A percentile compares a stretch with the other conserved stretches of the same genome.
Evolutionary conservation across 2,329 filamentous ascomycete genomes (phyloP).

Genomic region (Acrocalymma vagum): DNA sequence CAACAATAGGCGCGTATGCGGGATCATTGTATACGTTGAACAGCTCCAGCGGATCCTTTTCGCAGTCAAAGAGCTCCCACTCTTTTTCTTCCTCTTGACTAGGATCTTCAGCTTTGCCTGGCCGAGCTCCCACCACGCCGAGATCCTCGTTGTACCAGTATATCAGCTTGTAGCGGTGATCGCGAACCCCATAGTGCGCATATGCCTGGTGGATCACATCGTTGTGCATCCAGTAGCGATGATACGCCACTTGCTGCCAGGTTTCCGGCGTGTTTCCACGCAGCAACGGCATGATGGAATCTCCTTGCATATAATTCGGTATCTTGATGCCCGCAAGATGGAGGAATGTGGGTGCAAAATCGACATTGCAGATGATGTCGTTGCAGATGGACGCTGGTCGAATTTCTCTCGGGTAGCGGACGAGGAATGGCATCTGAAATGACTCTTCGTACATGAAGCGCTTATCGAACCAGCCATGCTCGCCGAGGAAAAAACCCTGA

Average conservation of each 20-base stretch:
- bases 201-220: conserved; percentile 60
- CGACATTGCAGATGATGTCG: conserved; percentile 63
- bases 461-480: conserved; percentile 68
- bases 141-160: conserved; percentile 65
- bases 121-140: conserved; percentile 54
- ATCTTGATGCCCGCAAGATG: conserved; percentile 53
- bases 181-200: conserved; percentile 62
- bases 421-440: conserved; percentile 65
- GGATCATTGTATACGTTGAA: conserved; percentile 52
- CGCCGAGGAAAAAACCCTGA: conserved; percentile 65
- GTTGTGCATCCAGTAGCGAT: conserved; percentile 66
- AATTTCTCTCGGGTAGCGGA: conserved; percentile 57
- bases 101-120: conserved; percentile 50
- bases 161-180: conserved; percentile 65
- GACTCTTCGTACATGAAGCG: conserved; percentile 67
- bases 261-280: conserved; percentile 48
- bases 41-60: conserved; percentile 59
- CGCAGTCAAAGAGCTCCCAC: conserved; percentile 65
- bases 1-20: conserved; percentile 39
- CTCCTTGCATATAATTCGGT: conserved; percentile 63
- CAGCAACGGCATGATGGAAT: conserved; percentile 53
- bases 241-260: conserved; percentile 63
- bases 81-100: conserved; percentile 57
- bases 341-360: conserved; percentile 62
- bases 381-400: conserved; percentile 49